Evolutionary conservation across 371 early-diverging fungal species (phyloP).

Genomic region (Blyttiomyces sp.): DNA sequence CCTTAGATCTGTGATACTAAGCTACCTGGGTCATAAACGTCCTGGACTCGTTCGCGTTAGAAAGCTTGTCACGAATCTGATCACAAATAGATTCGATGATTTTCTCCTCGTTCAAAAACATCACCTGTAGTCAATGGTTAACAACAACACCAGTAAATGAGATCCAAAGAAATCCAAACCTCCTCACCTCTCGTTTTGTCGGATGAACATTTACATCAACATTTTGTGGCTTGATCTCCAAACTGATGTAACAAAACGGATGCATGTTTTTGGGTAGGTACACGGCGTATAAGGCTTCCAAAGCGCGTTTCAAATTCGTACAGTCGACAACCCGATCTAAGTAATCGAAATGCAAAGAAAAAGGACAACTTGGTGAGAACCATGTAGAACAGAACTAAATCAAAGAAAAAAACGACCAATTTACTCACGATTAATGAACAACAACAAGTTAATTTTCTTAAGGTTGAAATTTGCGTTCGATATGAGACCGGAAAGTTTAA

Average conservation of each 20-base stretch:
- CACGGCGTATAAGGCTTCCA: constrained; percentile 74
- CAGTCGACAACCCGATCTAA: constrained; percentile 91
- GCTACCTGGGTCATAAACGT: constrained; percentile 36
- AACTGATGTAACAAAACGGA: constrained; percentile 89
- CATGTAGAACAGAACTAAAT: not conserved
- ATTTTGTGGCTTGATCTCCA: constrained; percentile 74
- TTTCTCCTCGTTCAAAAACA: constrained; percentile 85
- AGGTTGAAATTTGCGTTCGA: constrained; percentile 81
- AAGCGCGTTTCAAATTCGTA: constrained; percentile 66
- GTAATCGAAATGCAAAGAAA: too few species aligned
- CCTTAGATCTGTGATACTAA: too few species aligned
- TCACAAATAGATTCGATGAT: constrained; percentile 67
- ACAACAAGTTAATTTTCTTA: constrained; percentile 72
- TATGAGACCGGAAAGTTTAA: constrained; percentile 64
- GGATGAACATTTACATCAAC: constrained; percentile 99
- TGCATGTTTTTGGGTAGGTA: constrained; percentile 82
- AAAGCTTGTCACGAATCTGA: constrained; percentile 52
- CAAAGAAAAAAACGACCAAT: constrained; percentile 3
- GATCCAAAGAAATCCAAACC: too few species aligned
- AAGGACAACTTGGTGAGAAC: not conserved
- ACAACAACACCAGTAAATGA: not conserved
- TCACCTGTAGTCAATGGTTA: constrained; percentile 54
- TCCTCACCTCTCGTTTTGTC: constrained; percentile 59
- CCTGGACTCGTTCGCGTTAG: constrained; percentile 35
- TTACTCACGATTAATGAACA: constrained; percentile 87